Base-by-base conservation (phyloP, 495 filamentous ascomycete species). In the Saxispiralis lemnorum region DNA sequence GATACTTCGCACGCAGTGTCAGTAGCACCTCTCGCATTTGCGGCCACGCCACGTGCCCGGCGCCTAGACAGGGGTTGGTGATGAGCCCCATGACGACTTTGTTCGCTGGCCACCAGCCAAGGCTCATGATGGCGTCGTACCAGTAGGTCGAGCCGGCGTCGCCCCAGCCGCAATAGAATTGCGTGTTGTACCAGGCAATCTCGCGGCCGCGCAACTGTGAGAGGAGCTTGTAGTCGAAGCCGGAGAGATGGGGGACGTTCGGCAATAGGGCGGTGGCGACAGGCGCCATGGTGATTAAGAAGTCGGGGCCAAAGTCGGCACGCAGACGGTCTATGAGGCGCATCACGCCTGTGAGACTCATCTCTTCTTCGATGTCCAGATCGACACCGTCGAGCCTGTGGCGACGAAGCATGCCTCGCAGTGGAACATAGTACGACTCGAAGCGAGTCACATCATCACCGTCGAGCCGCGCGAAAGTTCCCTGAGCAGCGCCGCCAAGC, bases 121-220 rank as follows among this genome's bases (percentile, higher is more conserved):
- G 49, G 1, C 52, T 49, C 5, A 65, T 44, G 43, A 64, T 61
- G 15, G 46, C 45, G 20, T 63, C 56, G 51, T 62, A 66, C 46
- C 52, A 54, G 24, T 47, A 48, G 15, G 54, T 59, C 1, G 41
- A 54, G 12, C 45, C 35, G 7, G 56, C 55, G 35, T 61, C 56
- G 9, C 61, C 61, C 57, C 64, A 68, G 20, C 59, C 58, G 34
- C 62, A 62, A 54, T 68, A 68, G 51, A 64, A 65, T 47, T 65
- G 60, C 32, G 53, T 56, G 43, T 66, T 66, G 52, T 62, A 68
- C 63, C 63, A 68, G 1, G 48, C 43, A 6, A 64, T 56, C 42
- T 57, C 49, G 14, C 47, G 42, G 6, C 59, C 60, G 1, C 50
- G 46, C 21, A 51, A 46, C n/a, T 33, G 37, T 31, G 66, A 62